These are phyloP conservation scores for Sporothrix brasiliensis DNA, from an alignment of 2,329 filamentous ascomycete genomes.

Conservation along the genomic window DNA sequence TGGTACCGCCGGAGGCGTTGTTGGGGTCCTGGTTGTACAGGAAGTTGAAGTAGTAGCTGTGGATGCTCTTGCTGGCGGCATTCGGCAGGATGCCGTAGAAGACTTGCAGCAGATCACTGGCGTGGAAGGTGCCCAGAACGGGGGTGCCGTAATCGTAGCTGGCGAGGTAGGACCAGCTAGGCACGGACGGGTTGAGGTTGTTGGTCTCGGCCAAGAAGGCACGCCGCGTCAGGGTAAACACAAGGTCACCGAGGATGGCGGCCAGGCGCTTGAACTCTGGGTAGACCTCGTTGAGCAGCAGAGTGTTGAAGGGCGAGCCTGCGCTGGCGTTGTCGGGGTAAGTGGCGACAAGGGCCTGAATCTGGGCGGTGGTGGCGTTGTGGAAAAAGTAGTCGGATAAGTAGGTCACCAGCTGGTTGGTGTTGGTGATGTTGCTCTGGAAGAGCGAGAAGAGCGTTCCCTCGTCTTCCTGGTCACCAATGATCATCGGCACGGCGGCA, in stretches of 20 bases:
- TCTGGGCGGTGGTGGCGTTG: slow-evolving; percentile 52
- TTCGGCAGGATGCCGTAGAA: slow-evolving; percentile 68
- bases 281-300: slow-evolving; percentile 69
- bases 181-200: slow-evolving; percentile 58
- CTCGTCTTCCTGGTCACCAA: slow-evolving; percentile 79
- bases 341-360: slow-evolving; percentile 61
- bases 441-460: slow-evolving; percentile 74
- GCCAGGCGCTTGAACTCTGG: slow-evolving; percentile 77
- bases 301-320: slow-evolving; percentile 74
- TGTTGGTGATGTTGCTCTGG: slow-evolving; percentile 68
- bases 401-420: slow-evolving; percentile 62
- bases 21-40: slow-evolving; percentile 73
- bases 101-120: slow-evolving; percentile 67
- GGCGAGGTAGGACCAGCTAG: slow-evolving; percentile 73
- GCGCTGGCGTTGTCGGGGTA: slow-evolving; percentile 61
- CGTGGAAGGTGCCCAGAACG: slow-evolving; percentile 76
- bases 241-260: slow-evolving; percentile 73
- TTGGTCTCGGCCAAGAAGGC: slow-evolving; percentile 58
- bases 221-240: slow-evolving; percentile 73
- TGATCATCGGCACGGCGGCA: slow-evolving; percentile 55
- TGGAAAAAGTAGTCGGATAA: slow-evolving; percentile 63
- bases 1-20: slow-evolving; percentile 43
- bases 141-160: slow-evolving; percentile 73
- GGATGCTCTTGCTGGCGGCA: slow-evolving; percentile 61
- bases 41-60: slow-evolving; percentile 74